Percentiles rank a stretch among this genome's conserved stretches.
These are phyloP conservation scores for Sporothrix curviconia DNA, from an alignment of 2,329 filamentous ascomycete species.

Conservation along the genomic window DNA sequence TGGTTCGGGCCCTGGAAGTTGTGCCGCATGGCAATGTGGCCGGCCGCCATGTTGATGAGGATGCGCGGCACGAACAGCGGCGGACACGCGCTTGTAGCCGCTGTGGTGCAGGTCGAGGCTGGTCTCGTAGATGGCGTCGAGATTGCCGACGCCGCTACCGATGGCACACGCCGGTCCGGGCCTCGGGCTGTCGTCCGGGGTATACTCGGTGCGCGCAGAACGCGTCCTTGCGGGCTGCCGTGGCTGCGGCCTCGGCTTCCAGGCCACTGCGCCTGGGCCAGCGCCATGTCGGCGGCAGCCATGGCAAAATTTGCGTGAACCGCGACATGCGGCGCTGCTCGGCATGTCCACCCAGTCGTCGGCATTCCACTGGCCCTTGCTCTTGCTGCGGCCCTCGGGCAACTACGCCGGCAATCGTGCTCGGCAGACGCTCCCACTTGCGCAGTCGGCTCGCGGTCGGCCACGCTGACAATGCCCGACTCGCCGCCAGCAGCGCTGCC, in stretches of 20 bases:
- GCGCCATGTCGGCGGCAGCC: constrained; percentile 77
- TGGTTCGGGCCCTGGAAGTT: constrained; percentile 90
- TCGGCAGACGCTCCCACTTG: constrained; percentile 68
- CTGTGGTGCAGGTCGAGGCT: constrained; percentile 67
- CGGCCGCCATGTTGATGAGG: constrained; percentile 89
- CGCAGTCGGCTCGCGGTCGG: constrained; percentile 47
- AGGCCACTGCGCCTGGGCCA: constrained; percentile 74
- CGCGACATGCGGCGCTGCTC: constrained; percentile 75
- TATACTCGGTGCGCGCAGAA: neutral
- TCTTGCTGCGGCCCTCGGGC: constrained; percentile 39
- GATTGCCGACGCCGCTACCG: constrained; percentile 90
- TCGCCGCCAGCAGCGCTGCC: constrained; percentile 75
- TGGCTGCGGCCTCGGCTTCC: constrained; percentile 25
- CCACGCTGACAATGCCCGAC: constrained; percentile 72
- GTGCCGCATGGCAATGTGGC: constrained; percentile 89
- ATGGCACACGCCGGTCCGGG: constrained; percentile 84
- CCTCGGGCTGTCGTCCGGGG: constrained; percentile 42
- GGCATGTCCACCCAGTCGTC: constrained; percentile 47
- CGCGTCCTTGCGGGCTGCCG: neutral
- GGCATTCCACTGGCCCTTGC: constrained; percentile 42
- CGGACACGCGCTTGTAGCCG: constrained; percentile 86
- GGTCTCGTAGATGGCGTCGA: constrained; percentile 84
- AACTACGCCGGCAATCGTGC: constrained; percentile 80
- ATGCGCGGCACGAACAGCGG: constrained; percentile 90
- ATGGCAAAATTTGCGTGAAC: constrained; percentile 90